These are phyloP conservation scores for Geotrichum fermentans DNA, from an alignment of 1,139 yeast species.

Conservation along the genomic window DNA sequence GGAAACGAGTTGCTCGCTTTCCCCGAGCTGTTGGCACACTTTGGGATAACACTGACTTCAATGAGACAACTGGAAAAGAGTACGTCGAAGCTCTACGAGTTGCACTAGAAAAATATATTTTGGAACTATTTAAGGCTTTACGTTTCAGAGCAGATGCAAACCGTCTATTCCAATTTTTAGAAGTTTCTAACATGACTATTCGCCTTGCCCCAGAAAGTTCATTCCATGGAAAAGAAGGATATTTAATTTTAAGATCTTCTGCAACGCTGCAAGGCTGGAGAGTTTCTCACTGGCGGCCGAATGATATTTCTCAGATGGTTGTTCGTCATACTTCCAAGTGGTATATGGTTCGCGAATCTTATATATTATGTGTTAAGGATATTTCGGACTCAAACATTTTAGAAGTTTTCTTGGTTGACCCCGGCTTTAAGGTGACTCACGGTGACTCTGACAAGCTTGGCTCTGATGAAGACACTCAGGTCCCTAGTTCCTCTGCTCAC, in stretches of 20 bases:
- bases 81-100: conserved; percentile 37
- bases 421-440: conserved; percentile 51
- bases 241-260: conserved; percentile 69
- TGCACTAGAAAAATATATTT: conserved; percentile 47
- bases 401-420: conserved; percentile 84
- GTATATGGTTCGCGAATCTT: conserved; percentile 82
- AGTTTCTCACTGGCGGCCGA: conserved; percentile 79
- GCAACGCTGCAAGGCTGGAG: conserved; percentile 94
- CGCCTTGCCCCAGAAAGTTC: conserved; percentile 78
- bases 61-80: conserved; percentile 26
- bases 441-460: conserved; percentile 15
- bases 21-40: conserved; percentile 12
- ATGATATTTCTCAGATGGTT: conserved; percentile 67
- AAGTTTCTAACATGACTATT: conserved; percentile 82
- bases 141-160: conserved; percentile 78
- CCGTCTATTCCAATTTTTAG: conserved; percentile 77
- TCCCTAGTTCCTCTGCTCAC: conserved; percentile 20
- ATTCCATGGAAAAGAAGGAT: conserved; percentile 85
- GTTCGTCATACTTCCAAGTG: conserved; percentile 88
- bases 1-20: conserved; percentile 9
- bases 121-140: conserved; percentile 53
- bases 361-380: conserved; percentile 78
- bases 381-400: conserved; percentile 81
- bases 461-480: conserved; percentile 15
- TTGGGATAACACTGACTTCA: conserved; percentile 14